Evolutionary conservation across 2,329 filamentous ascomycete species (phyloP).

Genomic region (Penicillium capsulatum): DNA sequence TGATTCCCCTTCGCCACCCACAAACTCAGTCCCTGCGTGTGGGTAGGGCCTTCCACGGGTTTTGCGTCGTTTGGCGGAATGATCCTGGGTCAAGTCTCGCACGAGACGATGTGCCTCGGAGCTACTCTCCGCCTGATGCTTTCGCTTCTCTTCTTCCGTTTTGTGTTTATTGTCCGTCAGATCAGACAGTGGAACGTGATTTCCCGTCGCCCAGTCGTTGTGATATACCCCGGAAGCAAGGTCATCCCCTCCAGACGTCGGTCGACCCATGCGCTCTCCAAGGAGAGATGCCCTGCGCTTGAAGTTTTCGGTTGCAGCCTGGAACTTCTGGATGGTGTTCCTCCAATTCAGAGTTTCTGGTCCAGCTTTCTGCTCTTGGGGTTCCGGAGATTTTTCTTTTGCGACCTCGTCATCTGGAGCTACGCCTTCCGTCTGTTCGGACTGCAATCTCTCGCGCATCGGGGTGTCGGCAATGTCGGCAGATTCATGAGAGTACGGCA

Average conservation of each 20-base stretch:
- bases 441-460: constrained; percentile 1
- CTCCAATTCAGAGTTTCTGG: background rate
- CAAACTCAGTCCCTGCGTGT: constrained; percentile 9
- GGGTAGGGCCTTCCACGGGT: constrained; percentile 14
- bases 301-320: constrained; percentile 1
- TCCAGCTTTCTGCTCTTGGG: background rate
- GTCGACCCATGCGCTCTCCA: constrained; percentile 22
- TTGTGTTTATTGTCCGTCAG: constrained; percentile 32
- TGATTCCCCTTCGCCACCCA: constrained; percentile 8
- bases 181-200: constrained; percentile 23
- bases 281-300: constrained; percentile 15
- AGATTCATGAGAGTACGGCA: constrained; percentile 24
- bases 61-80: constrained; percentile 19
- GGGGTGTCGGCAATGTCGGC: constrained; percentile 28
- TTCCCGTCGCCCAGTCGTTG: constrained; percentile 26
- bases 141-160: constrained; percentile 24
- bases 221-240: constrained; percentile 23
- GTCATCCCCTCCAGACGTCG: constrained; percentile 23
- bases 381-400: constrained; percentile 1
- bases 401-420: constrained; percentile 4
- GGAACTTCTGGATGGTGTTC: constrained; percentile 3
- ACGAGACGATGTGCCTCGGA: constrained; percentile 33
- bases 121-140: constrained; percentile 23
- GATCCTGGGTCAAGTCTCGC: constrained; percentile 29
- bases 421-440: constrained; percentile 1